phyloP scores from a whole-genome alignment of 2,329 filamentous ascomycete species.

The Sclerotinia borealis region DNA sequence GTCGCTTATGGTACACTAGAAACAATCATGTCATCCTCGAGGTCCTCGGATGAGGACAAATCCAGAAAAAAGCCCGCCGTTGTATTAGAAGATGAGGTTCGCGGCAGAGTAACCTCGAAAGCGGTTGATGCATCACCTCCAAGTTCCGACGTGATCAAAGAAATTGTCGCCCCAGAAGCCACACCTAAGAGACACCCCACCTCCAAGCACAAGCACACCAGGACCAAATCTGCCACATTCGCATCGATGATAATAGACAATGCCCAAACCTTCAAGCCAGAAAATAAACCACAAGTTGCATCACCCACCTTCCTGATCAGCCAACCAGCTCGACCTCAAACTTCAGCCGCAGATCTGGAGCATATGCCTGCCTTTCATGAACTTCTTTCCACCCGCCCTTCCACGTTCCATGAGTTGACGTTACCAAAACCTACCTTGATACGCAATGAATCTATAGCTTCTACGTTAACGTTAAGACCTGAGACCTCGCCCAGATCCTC shows the following conservation, averaged over 20 bases:
- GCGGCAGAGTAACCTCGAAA: constrained; percentile 42
- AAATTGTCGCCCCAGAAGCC: constrained; percentile 15
- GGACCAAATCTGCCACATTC: constrained; percentile 40
- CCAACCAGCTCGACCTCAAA: constrained; percentile 51
- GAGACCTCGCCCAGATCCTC: constrained; percentile 19
- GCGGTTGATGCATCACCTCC: constrained; percentile 12
- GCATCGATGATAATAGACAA: constrained; percentile 40
- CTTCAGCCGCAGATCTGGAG: constrained; percentile 38
- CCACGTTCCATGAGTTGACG: constrained; percentile 20
- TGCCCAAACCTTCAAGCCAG: constrained; percentile 32
- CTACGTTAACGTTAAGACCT: constrained; percentile 21
- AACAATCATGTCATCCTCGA: constrained; percentile 61
- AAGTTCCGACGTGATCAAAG: constrained; percentile 11
- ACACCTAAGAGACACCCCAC: constrained; percentile 16
- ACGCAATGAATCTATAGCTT: constrained; percentile 27
- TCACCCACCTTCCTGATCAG: constrained; percentile 44
- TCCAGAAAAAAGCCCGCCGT: constrained; percentile 50
- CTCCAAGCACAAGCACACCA: constrained; percentile 24
- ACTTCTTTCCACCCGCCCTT: constrained; percentile 13
- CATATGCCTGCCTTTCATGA: constrained; percentile 18
- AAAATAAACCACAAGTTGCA: constrained; percentile 32
- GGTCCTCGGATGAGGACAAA: constrained; percentile 57
- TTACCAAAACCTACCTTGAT: constrained; percentile 23
- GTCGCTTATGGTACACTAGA: constrained; percentile 55
- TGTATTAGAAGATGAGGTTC: constrained; percentile 49